Conservation (phyloP, 169 alveolate species). For the Plasmodium knowlesi region DNA sequence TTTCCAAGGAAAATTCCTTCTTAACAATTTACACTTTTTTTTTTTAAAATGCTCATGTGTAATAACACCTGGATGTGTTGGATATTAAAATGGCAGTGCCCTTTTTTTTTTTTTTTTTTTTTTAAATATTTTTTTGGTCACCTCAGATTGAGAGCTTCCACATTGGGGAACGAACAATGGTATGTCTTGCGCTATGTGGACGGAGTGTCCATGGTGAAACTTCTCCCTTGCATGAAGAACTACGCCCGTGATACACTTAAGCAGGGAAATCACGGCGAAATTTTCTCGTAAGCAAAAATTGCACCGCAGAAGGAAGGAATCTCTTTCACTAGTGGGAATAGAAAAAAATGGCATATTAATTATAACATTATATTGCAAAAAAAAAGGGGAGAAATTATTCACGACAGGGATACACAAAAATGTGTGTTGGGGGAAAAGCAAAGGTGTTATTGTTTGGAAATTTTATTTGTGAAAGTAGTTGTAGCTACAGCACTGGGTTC, state of each 20-base stretch:
- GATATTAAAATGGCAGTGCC: neutral
- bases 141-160: neutral
- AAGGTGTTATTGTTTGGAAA: neutral
- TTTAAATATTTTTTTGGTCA: no score
- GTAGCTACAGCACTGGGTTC: slow-evolving; percentile 10
- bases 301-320: neutral
- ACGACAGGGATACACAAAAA: neutral
- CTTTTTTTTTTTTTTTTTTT: neutral
- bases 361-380: neutral
- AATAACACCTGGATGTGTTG: neutral
- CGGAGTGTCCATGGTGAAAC: neutral
- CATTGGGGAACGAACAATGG: neutral
- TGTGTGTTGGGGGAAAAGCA: neutral
- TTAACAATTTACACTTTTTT: neutral
- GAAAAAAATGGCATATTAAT: neutral
- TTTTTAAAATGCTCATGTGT: neutral
- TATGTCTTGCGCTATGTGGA: neutral
- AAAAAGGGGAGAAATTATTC: neutral
- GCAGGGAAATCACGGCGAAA: neutral
- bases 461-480: neutral
- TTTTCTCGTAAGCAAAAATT: neutral
- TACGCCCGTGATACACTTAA: neutral
- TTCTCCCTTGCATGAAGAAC: neutral
- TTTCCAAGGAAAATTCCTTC: neutral
- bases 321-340: neutral